Evolutionary conservation across 306 rosid genomes (phyloP), one percentile per base, ranked within the genome.

Genomic region (Abrus pulchellus): DNA sequence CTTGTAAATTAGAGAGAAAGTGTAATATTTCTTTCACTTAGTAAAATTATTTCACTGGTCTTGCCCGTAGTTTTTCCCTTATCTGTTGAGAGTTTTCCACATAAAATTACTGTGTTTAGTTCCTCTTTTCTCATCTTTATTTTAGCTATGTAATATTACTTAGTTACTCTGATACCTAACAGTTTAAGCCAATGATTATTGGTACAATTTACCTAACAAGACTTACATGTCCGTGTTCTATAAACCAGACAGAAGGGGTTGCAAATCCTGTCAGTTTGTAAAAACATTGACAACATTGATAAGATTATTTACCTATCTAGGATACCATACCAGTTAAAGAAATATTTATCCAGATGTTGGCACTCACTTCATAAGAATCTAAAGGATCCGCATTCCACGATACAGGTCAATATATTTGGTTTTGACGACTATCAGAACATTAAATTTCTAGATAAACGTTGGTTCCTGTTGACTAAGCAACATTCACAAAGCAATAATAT

Each of bases 301-400:
- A 59, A 59, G 27, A 33, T 38, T 34, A 34, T 71, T 55, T 70
- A 79, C 32, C 20, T 60, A 70, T 49, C 48, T 13, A 38, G 32
- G 73, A 80, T 80, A 11, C 47, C 47, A 80, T 80, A 11, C 47
- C 47, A 72, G 36, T 61, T 49, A 62, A 27, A 60, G 40, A 60
- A 60, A 50, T 9, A 72, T 49, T 10, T 34, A 61, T 60, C 49
- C 7, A 6, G 43, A 45, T 48, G 34, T 50, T 80, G 52, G 84
- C 74, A 52, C 73, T 52, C 48, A 69, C 28, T 48, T 48, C 66
- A 36, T 29, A 62, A 6, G 66, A 66, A 61, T 44, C 66, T 61
- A 63, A 11, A 13, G 6, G 47, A 66, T 57, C 14, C 48, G 9
- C 32, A 27, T 40, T 59, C 34, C 61, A 68, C 41, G 44, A 68